Percentiles rank a stretch among this genome's conserved stretches.
These are phyloP conservation scores for Teunomyces funiuensis DNA, from an alignment of 805 yeast genomes.

Conservation along the genomic window DNA sequence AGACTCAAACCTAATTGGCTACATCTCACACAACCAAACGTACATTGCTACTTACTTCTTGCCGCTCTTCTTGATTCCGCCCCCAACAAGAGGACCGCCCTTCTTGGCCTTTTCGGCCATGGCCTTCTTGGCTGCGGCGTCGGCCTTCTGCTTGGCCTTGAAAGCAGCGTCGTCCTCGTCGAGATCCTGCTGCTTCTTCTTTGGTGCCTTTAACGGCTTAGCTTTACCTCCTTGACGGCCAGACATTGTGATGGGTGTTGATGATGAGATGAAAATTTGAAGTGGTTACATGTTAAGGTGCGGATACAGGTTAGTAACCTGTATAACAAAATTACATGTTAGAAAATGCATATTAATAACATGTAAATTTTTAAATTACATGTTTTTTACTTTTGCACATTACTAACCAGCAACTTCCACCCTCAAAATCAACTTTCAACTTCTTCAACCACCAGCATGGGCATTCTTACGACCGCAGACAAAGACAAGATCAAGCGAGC, in stretches of 20 bases:
- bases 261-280: too few species aligned
- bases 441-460: constrained; percentile 23
- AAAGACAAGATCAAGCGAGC: constrained; percentile 88
- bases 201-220: constrained; percentile 85
- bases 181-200: constrained; percentile 70
- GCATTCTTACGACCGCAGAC: constrained; percentile 50
- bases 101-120: constrained; percentile 82
- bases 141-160: constrained; percentile 93
- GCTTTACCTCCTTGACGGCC: constrained; percentile 98
- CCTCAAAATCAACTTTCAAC: neutral
- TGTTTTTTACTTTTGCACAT: neutral
- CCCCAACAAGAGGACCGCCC: constrained; percentile 90
- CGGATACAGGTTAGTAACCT: too few species aligned
- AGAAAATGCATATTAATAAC: too few species aligned
- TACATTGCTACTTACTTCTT: constrained; percentile 15
- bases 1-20: too few species aligned
- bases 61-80: constrained; percentile 91
- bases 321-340: too few species aligned
- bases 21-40: too few species aligned
- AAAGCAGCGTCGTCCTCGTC: constrained; percentile 90
- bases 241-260: constrained; percentile 62
- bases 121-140: constrained; percentile 88
- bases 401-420: neutral
- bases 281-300: too few species aligned
- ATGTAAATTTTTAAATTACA: neutral